Base-by-base conservation (phyloP, 148 eudicot genomes). In the Arctostaphylos glauca region DNA sequence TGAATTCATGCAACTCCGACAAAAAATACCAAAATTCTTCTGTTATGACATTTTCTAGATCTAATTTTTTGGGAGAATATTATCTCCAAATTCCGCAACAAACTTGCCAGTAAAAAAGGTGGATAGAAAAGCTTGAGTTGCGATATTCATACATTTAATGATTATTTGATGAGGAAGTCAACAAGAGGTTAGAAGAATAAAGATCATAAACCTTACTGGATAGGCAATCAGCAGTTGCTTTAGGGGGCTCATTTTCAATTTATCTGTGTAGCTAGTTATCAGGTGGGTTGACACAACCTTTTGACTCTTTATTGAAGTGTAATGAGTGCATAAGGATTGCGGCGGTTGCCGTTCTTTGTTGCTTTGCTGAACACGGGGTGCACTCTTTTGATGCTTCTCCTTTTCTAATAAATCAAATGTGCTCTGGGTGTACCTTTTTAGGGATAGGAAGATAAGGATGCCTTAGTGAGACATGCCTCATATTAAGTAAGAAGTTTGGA, bases 1-100 rank as follows among this genome's bases (percentile, higher is more conserved):
- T 72, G 76, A 72, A 47, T 72, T 72, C 75, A 41, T 71, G 50
- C 21, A 41, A 71, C 49, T 71, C 49, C 15, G 21, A 71, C 75
- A 41, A 3, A 9, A 23, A n/a, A 15, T 23, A 52, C 6, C 18
- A 76, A 76, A 25, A 23, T 13, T n/a, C 9, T 50, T 49, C 44
- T 76, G 43, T 76, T 76, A 76, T 6, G 58, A 76, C 44, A 49
- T n/a, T 49, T 74, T 18, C 13, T 48, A 47, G 16, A 7, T 49
- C 41, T 21, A n/a, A 9, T 49, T 52, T 13, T 52, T 14, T 23
- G 59, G 47, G 44, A 38, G 19, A 12, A 25, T 5, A 76, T 2
- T 76, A 50, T 49, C 21, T 0, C 59, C 58, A 50, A 50, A 75
- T 4, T 76, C 25, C 7, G 9, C 56, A 5, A 49, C 44, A 76